Evolutionary conservation across 2,329 filamentous ascomycete genomes (phyloP).

Genomic region (Arthrobotrys sphaeroides): DNA sequence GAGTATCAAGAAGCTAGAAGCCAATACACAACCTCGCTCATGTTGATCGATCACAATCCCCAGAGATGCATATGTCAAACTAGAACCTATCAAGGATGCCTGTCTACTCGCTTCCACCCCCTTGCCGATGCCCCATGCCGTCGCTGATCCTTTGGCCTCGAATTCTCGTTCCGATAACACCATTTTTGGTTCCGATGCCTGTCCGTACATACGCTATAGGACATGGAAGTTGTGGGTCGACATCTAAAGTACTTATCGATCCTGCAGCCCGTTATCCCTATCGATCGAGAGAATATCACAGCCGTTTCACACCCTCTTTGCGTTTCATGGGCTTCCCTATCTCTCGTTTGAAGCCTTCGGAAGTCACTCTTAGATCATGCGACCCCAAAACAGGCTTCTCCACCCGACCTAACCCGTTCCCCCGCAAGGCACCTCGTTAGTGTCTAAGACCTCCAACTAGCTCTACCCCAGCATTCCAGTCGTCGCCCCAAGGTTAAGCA

Average conservation of each 20-base stretch:
- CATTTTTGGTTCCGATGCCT: conserved; percentile 42
- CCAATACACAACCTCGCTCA: background rate
- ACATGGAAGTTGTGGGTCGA: conserved; percentile 25
- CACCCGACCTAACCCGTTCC: conserved; percentile 41
- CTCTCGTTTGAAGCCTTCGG: background rate
- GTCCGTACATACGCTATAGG: conserved; percentile 19
- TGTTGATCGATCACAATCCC: background rate
- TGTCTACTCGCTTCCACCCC: conserved; percentile 11
- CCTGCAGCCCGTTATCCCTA: conserved; percentile 20
- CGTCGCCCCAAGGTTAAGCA: conserved; percentile 6
- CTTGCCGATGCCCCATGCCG: conserved; percentile 24
- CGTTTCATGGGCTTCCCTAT: conserved; percentile 21
- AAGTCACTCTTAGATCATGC: conserved; percentile 17
- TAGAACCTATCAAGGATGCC: conserved; percentile 24
- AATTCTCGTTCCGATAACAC: conserved; percentile 41
- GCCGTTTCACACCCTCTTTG: background rate
- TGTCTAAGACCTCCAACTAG: conserved; percentile 12
- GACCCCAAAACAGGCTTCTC: conserved; percentile 16
- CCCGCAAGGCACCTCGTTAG: conserved; percentile 21
- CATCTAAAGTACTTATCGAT: conserved; percentile 1
- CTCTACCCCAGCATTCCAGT: conserved; percentile 26
- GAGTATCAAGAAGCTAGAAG: background rate
- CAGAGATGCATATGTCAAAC: background rate
- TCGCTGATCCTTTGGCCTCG: conserved; percentile 32
- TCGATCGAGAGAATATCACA: conserved; percentile 14